Evolutionary conservation across 2,329 filamentous ascomycete species (phyloP).

Genomic region (Xylariales sp.): DNA sequence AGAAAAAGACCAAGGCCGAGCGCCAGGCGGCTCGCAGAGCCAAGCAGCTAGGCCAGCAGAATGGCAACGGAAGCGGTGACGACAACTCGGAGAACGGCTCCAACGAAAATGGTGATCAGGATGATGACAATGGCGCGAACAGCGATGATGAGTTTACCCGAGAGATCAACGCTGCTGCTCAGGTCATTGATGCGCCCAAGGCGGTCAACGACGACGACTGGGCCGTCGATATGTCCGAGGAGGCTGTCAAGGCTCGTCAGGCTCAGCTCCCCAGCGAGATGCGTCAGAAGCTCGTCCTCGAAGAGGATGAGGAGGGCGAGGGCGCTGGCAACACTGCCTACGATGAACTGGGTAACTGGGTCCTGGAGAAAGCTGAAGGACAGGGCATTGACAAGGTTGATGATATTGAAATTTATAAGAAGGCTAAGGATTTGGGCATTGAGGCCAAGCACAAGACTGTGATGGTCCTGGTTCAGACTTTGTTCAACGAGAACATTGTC

Average conservation of each 20-base stretch:
- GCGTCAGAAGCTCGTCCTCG: constrained; percentile 84
- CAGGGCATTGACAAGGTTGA: constrained; percentile 75
- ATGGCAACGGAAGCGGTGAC: constrained; percentile 56
- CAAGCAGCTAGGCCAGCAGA: constrained; percentile 65
- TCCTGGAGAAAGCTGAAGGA: constrained; percentile 69
- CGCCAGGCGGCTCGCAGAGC: constrained; percentile 89
- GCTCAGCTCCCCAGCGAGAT: constrained; percentile 91
- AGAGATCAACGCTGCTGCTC: constrained; percentile 64
- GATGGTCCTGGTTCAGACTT: constrained; percentile 84
- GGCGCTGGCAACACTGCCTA: constrained; percentile 72
- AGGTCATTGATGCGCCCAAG: constrained; percentile 44
- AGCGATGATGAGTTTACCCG: constrained; percentile 92
- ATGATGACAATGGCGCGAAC: constrained; percentile 56
- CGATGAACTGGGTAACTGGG: constrained; percentile 90
- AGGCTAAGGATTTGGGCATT: constrained; percentile 94
- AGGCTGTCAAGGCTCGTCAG: constrained; percentile 90
- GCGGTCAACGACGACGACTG: constrained; percentile 83
- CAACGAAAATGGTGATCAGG: constrained; percentile 45
- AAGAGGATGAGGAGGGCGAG: constrained; percentile 77
- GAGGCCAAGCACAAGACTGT: constrained; percentile 92
- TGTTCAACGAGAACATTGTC: constrained; percentile 87
- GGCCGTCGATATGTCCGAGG: constrained; percentile 95
- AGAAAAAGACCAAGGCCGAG: constrained; percentile 89
- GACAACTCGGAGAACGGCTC: constrained; percentile 60
- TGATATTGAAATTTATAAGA: constrained; percentile 89